Conservation (phyloP, 2,329 filamentous ascomycete genomes). For the Diaporthe destruens region DNA sequence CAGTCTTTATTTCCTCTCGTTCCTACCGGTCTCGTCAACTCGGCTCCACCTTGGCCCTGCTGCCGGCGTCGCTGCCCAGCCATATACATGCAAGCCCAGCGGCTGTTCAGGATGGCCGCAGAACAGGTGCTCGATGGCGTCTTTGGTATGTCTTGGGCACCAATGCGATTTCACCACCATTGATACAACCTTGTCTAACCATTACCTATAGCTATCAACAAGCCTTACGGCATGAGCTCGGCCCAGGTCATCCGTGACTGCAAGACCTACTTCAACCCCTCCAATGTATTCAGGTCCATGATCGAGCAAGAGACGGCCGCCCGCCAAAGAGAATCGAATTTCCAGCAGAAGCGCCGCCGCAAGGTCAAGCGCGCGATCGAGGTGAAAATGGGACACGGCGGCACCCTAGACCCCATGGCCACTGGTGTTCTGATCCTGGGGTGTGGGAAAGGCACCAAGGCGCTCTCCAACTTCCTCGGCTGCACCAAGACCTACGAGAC, state of each 20-base stretch:
- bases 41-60: neutral
- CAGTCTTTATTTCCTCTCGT: neutral
- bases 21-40: neutral
- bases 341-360: constrained; percentile 70
- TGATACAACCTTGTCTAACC: neutral
- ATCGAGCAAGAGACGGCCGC: constrained; percentile 72
- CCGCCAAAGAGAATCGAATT: constrained; percentile 68
- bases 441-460: constrained; percentile 88
- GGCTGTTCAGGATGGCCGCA: constrained; percentile 64
- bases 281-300: constrained; percentile 82
- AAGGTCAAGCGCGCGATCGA: constrained; percentile 71
- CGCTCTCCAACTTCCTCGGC: constrained; percentile 80
- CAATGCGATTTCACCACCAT: neutral
- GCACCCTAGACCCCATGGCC: constrained; percentile 93
- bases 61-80: neutral
- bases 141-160: constrained; percentile 61
- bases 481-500: constrained; percentile 97
- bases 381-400: constrained; percentile 96
- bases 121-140: constrained; percentile 68
- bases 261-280: constrained; percentile 86
- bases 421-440: constrained; percentile 93
- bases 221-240: constrained; percentile 87
- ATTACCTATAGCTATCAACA: constrained; percentile 81
- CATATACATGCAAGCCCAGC: constrained; percentile 41
- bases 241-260: constrained; percentile 92